These are phyloP conservation scores for Jimgerdemannia lactiflua DNA, from an alignment of 192 early-diverging fungal genomes.

Conservation along the genomic window DNA sequence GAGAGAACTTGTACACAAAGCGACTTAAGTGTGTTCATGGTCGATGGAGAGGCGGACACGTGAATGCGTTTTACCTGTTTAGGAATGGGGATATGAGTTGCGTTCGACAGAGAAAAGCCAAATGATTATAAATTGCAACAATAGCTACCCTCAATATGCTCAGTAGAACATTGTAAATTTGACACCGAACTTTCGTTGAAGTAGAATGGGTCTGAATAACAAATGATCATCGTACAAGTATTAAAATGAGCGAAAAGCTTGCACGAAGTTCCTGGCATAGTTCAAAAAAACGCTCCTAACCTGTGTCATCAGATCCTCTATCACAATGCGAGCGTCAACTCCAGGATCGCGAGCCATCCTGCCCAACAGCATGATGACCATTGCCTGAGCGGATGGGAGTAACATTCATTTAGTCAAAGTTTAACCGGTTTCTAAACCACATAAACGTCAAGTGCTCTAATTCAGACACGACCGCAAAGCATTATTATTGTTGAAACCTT, in stretches of 20 bases:
- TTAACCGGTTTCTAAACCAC: too few species aligned
- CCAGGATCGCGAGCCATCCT: too few species aligned
- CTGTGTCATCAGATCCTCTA: too few species aligned
- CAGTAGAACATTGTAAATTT: conserved; percentile 12
- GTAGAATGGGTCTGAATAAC: neutral
- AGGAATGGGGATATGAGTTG: neutral
- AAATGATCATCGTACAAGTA: neutral
- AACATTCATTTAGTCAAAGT: too few species aligned
- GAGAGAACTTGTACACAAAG: conserved; percentile 30
- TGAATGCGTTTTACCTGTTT: conserved; percentile 2
- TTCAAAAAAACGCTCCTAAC: neutral
- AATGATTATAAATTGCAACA: neutral
- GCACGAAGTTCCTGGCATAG: neutral
- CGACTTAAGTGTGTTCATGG: conserved; percentile 16
- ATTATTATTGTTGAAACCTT: too few species aligned
- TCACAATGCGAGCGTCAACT: too few species aligned
- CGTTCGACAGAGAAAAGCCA: too few species aligned
- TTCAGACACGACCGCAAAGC: too few species aligned
- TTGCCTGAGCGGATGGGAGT: too few species aligned
- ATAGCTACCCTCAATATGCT: conserved; percentile 17
- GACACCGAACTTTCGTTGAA: conserved; percentile 8
- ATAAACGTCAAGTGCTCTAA: too few species aligned
- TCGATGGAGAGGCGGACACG: neutral
- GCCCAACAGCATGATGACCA: too few species aligned
- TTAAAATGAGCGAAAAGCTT: too few species aligned